Evolutionary conservation across 106 monocot species (phyloP), one percentile per base, ranked within the genome.

Genomic region (Dendrobium chrysotoxum): DNA sequence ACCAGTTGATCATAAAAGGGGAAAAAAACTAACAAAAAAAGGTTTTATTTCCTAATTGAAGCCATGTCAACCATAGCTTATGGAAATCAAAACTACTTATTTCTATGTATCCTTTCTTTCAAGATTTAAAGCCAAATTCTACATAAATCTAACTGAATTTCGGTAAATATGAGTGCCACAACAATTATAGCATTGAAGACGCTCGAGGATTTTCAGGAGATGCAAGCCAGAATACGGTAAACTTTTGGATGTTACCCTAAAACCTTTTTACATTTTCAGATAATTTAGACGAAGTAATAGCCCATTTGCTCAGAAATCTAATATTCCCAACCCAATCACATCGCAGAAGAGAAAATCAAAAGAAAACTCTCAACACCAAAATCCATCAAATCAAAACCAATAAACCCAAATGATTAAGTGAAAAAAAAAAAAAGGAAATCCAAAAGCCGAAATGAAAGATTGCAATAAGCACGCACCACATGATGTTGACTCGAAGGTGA

Each of bases 401-500:
- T 1, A 74, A 40, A 40, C 0, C 41, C 35, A 41, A 42, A 73
- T 40, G 21, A 21, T 4, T 18, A 17, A 73, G 17, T n/a, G n/a
- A n/a, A 4, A 72, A 38, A 72, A 11, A 38, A 1, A 66, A 66
- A 67, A 67, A 13, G 1, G 31, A 70, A 70, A 35, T 12, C 70
- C 11, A 35, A 28, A 4, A n/a, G 0, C 3, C 21, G 31, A 74
- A 42, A 42, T 21, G 39, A 42, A 23, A 41, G 41, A n/a, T 21
- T 40, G 21, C 20, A 42, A 35, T 7, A 42, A 74, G 41, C 20
- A 21, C 74, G 47, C 46, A 97, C 98, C 98, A 85, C 98, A 98
- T 98, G 83, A 98, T 88, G 81, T 95, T 98, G 76, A 98, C 89
- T 31, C 92, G 86, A 72, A 98, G 98, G 81, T 95, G 92, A 12